These are phyloP conservation scores for Pseudogymnoascus sp. DNA, from an alignment of 2,329 filamentous ascomycete species.

Conservation along the genomic window DNA sequence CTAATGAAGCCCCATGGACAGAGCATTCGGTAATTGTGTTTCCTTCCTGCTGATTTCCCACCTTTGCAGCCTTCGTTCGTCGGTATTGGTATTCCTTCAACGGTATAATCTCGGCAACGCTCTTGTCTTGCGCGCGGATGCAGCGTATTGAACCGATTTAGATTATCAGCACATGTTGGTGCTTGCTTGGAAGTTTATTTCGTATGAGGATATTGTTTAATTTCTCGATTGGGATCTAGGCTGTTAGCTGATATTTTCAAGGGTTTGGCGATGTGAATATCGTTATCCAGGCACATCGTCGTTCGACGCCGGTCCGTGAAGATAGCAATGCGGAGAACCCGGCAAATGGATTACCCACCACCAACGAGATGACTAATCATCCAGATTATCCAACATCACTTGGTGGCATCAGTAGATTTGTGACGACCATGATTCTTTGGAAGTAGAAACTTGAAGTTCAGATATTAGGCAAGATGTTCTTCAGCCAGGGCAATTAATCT, in stretches of 20 bases:
- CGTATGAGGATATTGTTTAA: neutral
- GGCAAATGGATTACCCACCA: constrained; percentile 3
- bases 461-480: neutral
- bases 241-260: neutral
- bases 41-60: neutral
- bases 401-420: constrained; percentile 1
- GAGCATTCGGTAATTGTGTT: neutral
- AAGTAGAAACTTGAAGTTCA: neutral
- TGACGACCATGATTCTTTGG: neutral
- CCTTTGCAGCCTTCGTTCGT: neutral
- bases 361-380: neutral
- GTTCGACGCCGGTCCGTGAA: neutral
- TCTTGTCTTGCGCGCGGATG: neutral
- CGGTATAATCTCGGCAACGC: neutral
- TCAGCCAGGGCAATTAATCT: neutral
- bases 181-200: neutral
- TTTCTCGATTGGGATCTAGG: neutral
- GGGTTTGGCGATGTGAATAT: neutral
- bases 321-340: neutral
- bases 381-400: neutral
- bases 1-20: neutral
- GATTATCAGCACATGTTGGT: neutral
- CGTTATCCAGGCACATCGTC: neutral
- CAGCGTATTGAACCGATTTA: neutral
- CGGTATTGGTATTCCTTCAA: neutral